These are phyloP conservation scores for Coemansia sp. DNA, from an alignment of 192 early-diverging fungal species.

Conservation along the genomic window DNA sequence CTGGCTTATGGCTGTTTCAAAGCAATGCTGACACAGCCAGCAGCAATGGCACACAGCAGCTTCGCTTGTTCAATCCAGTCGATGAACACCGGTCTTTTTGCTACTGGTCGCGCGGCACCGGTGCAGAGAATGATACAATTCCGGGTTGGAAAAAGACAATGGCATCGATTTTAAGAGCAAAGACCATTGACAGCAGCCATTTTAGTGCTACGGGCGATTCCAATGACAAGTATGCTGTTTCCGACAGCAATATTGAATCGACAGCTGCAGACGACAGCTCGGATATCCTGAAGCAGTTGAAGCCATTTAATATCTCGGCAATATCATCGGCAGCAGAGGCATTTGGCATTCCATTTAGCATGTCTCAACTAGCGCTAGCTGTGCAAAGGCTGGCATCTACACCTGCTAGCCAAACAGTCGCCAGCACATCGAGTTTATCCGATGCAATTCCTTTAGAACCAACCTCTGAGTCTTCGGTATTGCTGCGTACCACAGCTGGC, in stretches of 20 bases:
- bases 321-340: constrained; percentile 52
- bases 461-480: constrained; percentile 8
- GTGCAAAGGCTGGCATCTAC: constrained; percentile 15
- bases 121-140: constrained; percentile 5
- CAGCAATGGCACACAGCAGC: neutral
- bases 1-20: constrained; percentile 43
- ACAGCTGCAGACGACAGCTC: neutral
- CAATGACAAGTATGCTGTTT: neutral
- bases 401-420: neutral
- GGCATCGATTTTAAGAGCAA: constrained; percentile 40
- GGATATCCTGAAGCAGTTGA: constrained; percentile 21
- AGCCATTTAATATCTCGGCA: constrained; percentile 49
- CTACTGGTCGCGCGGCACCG: constrained; percentile 45
- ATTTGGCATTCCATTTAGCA: constrained; percentile 54
- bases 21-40: neutral
- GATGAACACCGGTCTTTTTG: constrained; percentile 52
- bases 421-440: neutral
- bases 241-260: neutral
- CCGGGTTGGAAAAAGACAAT: constrained; percentile 48
- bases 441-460: neutral
- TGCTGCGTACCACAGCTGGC: constrained; percentile 11
- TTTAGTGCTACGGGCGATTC: constrained; percentile 7
- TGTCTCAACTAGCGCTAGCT: constrained; percentile 22
- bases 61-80: constrained; percentile 24
- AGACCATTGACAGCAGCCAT: constrained; percentile 16